Conservation (phyloP, 768 basidiomycete genomes). For the Trametes cubensis region DNA sequence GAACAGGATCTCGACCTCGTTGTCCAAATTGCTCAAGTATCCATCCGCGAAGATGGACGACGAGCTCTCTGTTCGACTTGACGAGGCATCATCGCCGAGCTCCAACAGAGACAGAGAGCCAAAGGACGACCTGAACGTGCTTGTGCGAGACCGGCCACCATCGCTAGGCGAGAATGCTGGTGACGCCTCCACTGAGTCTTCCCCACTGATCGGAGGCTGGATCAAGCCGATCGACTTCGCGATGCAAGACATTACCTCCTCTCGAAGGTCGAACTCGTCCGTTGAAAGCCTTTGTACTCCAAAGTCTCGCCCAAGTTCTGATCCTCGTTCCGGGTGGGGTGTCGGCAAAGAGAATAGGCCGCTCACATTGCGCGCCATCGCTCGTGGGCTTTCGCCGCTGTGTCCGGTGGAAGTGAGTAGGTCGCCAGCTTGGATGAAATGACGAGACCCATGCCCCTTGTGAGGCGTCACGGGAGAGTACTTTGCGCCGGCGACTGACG, state of each 20-base stretch:
- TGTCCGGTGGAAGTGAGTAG: slow-evolving; percentile 61
- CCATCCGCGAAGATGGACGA: slow-evolving; percentile 50
- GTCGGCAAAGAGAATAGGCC: slow-evolving; percentile 21
- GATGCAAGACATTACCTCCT: slow-evolving; percentile 96
- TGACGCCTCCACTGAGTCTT: slow-evolving; percentile 66
- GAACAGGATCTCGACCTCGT: slow-evolving; percentile 94
- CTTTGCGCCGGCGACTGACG: slow-evolving; percentile 1
- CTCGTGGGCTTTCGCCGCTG: slow-evolving; percentile 45
- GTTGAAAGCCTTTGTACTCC: slow-evolving; percentile 38
- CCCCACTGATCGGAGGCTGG: slow-evolving; percentile 78
- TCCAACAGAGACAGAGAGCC: slow-evolving; percentile 75
- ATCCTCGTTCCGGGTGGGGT: slow-evolving; percentile 23
- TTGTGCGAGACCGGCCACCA: slow-evolving; percentile 37
- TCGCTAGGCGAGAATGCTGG: slow-evolving; percentile 59
- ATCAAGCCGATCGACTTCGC: slow-evolving; percentile 95
- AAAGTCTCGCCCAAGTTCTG: neutral
- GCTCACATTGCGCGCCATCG: slow-evolving; percentile 24
- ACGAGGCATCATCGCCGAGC: slow-evolving; percentile 64
- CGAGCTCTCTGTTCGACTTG: slow-evolving; percentile 65
- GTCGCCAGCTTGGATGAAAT: slow-evolving; percentile 77
- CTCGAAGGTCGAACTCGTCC: slow-evolving; percentile 91
- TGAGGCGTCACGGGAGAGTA: slow-evolving; percentile 30
- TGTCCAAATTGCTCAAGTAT: slow-evolving; percentile 85
- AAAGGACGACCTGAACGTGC: slow-evolving; percentile 65
- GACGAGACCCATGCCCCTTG: slow-evolving; percentile 44